These are phyloP conservation scores for Striga asiatica DNA, from an alignment of 257 asterid species.

Conservation along the genomic window DNA sequence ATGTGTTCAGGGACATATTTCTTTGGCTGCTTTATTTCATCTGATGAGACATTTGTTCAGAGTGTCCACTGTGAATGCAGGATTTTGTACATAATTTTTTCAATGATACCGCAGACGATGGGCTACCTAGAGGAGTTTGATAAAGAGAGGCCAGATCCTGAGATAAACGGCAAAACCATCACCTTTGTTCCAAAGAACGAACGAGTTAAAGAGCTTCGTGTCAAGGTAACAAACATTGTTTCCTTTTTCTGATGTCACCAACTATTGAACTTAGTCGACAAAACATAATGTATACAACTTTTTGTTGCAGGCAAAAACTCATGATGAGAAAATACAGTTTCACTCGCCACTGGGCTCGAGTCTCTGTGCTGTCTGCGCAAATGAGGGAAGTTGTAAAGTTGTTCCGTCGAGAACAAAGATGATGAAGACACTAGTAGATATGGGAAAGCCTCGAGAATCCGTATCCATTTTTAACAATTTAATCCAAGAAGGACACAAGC, in stretches of 20 bases:
- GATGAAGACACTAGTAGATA: slow-evolving; percentile 68
- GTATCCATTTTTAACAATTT: slow-evolving; percentile 50
- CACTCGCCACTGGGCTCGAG: slow-evolving; percentile 28
- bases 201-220: slow-evolving; percentile 11
- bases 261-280: not conserved
- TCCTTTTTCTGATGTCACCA: not conserved
- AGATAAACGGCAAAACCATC: slow-evolving; percentile 10
- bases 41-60: not conserved
- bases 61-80: slow-evolving; percentile 10
- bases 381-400: slow-evolving; percentile 46
- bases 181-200: slow-evolving; percentile 12
- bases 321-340: slow-evolving; percentile 27
- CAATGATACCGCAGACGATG: slow-evolving; percentile 15
- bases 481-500: slow-evolving; percentile 52
- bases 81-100: not conserved
- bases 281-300: not conserved
- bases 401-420: slow-evolving; percentile 77
- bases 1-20: too few species aligned
- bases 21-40: not conserved
- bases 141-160: slow-evolving; percentile 15
- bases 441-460: slow-evolving; percentile 72
- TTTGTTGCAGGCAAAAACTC: slow-evolving; percentile 29
- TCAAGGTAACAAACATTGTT: slow-evolving; percentile 9
- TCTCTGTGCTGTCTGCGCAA: slow-evolving; percentile 47
- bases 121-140: slow-evolving; percentile 24